A percentile compares a stretch with the other conserved stretches of the same genome.
These are phyloP conservation scores for Spathaspora boniae DNA, from an alignment of 805 yeast genomes.

Conservation along the genomic window DNA sequence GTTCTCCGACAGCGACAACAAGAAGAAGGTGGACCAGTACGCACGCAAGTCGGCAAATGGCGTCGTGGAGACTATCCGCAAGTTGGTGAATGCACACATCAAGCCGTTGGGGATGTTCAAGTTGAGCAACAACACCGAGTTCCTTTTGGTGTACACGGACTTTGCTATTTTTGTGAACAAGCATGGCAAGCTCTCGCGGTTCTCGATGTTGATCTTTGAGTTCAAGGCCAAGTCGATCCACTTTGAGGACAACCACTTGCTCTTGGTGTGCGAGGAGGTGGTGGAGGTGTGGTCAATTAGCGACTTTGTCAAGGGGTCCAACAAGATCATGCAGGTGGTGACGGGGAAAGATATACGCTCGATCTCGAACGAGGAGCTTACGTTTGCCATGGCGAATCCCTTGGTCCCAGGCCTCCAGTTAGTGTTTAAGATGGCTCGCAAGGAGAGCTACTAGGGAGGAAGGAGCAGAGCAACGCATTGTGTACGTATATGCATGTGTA, in stretches of 20 bases:
- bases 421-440: constrained; percentile 27
- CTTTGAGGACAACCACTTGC: constrained; percentile 29
- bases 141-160: constrained; percentile 64
- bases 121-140: constrained; percentile 49
- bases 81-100: constrained; percentile 36
- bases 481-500: background rate
- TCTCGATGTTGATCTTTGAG: constrained; percentile 40
- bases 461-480: background rate
- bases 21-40: constrained; percentile 28
- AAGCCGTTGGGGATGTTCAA: constrained; percentile 64
- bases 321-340: constrained; percentile 61
- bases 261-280: constrained; percentile 58
- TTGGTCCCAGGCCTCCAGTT: constrained; percentile 58
- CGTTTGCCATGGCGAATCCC: constrained; percentile 61
- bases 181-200: constrained; percentile 50
- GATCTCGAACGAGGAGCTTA: constrained; percentile 19
- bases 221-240: constrained; percentile 36
- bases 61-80: constrained; percentile 36
- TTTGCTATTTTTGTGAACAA: constrained; percentile 66
- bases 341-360: constrained; percentile 61
- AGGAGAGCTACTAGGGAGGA: background rate
- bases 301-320: constrained; percentile 39
- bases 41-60: constrained; percentile 13
- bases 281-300: constrained; percentile 66
- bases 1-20: constrained; percentile 8